These are phyloP conservation scores for Sodiomyces alkalinus DNA, from an alignment of 2,329 filamentous ascomycete genomes.

Conservation along the genomic window DNA sequence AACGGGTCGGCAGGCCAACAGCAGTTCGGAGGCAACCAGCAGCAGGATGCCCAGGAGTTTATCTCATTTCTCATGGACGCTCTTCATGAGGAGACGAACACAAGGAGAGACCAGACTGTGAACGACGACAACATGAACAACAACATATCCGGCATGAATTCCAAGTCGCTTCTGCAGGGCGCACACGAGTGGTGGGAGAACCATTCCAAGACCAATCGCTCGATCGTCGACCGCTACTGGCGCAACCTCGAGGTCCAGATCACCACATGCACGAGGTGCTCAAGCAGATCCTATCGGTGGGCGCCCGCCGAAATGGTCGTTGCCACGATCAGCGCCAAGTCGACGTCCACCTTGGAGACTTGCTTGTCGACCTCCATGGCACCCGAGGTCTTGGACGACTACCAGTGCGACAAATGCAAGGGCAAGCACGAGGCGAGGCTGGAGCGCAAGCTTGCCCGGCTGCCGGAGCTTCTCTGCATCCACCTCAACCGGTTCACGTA, in stretches of 20 bases:
- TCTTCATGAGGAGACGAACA: slow-evolving; percentile 76
- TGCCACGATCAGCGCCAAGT: slow-evolving; percentile 18
- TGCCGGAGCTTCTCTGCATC: slow-evolving; percentile 66
- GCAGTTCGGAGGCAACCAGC: slow-evolving; percentile 55
- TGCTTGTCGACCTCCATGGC: slow-evolving; percentile 57
- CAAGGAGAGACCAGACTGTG: slow-evolving; percentile 21
- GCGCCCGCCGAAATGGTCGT: slow-evolving; percentile 38
- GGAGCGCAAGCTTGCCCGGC: slow-evolving; percentile 58
- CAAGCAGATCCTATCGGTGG: slow-evolving; percentile 30
- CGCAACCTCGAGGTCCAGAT: slow-evolving; percentile 60
- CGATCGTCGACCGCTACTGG: slow-evolving; percentile 68
- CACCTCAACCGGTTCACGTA: slow-evolving; percentile 49
- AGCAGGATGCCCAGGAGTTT: slow-evolving; percentile 90
- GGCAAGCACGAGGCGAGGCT: slow-evolving; percentile 52
- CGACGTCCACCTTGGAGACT: slow-evolving; percentile 30
- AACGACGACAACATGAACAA: slow-evolving; percentile 5
- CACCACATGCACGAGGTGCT: slow-evolving; percentile 48
- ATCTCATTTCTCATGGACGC: slow-evolving; percentile 68
- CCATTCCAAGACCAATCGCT: slow-evolving; percentile 54
- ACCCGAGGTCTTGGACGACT: slow-evolving; percentile 51
- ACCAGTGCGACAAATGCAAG: slow-evolving; percentile 63
- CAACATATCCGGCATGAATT: slow-evolving; percentile 16
- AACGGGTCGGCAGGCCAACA: slow-evolving; percentile 18
- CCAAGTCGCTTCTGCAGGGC: slow-evolving; percentile 30
- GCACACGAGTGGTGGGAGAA: slow-evolving; percentile 60